Conservation (phyloP, 1,284 basidiomycete genomes). For the Hortiboletus rubellus region DNA sequence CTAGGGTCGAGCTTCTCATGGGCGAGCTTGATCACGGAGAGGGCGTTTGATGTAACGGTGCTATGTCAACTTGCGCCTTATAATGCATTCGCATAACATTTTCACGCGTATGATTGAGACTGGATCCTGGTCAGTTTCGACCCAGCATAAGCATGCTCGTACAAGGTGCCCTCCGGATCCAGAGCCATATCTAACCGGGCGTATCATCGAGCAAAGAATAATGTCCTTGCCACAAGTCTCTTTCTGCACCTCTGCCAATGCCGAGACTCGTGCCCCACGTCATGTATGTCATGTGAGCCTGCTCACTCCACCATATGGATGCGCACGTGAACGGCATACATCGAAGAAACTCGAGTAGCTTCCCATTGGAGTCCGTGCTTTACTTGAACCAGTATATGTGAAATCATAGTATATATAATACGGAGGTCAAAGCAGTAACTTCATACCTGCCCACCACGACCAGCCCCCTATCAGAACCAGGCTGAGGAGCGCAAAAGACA, state of each 20-base stretch:
- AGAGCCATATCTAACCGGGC: constrained; percentile 65
- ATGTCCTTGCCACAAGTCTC: constrained; percentile 3
- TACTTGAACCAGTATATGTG: neutral
- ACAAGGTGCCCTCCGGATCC: constrained; percentile 76
- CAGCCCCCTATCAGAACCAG: constrained; percentile 54
- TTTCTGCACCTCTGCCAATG: neutral
- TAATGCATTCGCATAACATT: constrained; percentile 2
- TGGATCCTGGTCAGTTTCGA: neutral
- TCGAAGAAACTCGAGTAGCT: neutral
- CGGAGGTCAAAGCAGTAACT: constrained; percentile 38
- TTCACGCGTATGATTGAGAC: neutral
- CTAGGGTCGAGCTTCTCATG: constrained; percentile 61
- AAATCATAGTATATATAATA: neutral
- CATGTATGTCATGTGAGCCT: constrained; percentile 3
- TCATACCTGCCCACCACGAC: constrained; percentile 61
- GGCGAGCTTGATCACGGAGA: constrained; percentile 63
- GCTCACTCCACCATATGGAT: constrained; percentile 1
- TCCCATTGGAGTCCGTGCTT: constrained; percentile 1
- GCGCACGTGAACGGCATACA: constrained; percentile 18
- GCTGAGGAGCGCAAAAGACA: constrained; percentile 59
- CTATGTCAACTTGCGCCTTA: neutral
- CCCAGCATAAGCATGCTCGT: constrained; percentile 51
- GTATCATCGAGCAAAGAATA: constrained; percentile 78
- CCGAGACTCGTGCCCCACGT: neutral
- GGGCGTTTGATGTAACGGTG: constrained; percentile 40